Base-by-base conservation (phyloP, 2,329 filamentous ascomycete genomes). In the Nigrograna mackinnonii region DNA sequence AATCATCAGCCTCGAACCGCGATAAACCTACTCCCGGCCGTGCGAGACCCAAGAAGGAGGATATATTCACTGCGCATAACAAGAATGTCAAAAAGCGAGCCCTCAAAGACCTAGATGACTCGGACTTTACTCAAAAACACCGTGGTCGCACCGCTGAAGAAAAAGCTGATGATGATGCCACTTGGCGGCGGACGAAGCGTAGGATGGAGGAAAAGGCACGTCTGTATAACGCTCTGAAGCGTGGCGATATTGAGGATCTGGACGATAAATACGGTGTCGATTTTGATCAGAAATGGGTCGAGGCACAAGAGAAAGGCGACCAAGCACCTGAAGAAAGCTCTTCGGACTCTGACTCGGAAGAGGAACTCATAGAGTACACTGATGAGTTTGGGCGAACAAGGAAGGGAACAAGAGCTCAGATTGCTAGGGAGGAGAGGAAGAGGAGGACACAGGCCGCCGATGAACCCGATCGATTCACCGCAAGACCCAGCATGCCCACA, bases 211-310 rank as follows among this genome's bases (percentile, higher is more conserved):
- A 91, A 71, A 99, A 99, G 69, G 90, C 89, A 3, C 82, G 87
- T 4, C 72, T 94, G 2, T 99, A 99, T 69, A 85, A 87, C 5
- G 87, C 89, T 26, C 86, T 99, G 83, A 95, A 95, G 69, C 80
- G 88, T 22, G 91, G 92, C n/a, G 86, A 95, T 61, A 48, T 76
- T 31, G 80, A 87, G 52, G 80, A 85, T 61, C 75, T 82, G 55
- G 74, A 81, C 31, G 82, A 84, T 54, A 79, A 81, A 18, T 79
- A 76, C 50, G 69, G 95, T 19, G 86, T 99, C 3, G 92, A 99
- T 71, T 99, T 99, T 68, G 94, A 97, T 69, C 79, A 86, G 47
- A 99, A 97, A 72, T 97, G 94, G 91, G 90, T 87, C 0, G 89
- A 95, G 62, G 73, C 75, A 18, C 75, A 84, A 41, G 69, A 66